Conservation (phyloP, 306 rosid species). For the Mimosa pudica region DNA sequence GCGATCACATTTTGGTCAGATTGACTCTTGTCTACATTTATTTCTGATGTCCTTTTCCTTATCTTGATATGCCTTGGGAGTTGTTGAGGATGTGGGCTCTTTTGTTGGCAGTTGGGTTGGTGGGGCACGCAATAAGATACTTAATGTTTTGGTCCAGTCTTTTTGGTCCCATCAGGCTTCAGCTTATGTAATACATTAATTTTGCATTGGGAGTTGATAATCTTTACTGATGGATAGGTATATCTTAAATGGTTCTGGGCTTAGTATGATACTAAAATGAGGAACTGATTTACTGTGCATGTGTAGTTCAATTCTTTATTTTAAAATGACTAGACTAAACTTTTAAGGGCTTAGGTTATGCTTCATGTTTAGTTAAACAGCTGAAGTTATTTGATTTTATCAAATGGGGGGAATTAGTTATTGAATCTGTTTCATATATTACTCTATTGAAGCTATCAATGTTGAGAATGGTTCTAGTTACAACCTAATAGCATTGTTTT, state of each 20-base stretch:
- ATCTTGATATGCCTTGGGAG: not conserved
- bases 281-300: not conserved
- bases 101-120: slow-evolving; percentile 14
- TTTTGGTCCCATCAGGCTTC: not conserved
- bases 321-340: not conserved
- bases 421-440: not conserved
- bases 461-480: not conserved
- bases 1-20: not conserved
- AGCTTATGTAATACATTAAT: not conserved
- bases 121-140: not conserved
- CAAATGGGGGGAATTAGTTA: not conserved
- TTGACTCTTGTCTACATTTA: slow-evolving; percentile 6
- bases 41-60: slow-evolving; percentile 9
- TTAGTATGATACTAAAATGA: not conserved
- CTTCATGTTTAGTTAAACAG: not conserved
- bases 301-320: not conserved
- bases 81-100: not conserved
- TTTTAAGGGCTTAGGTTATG: not conserved
- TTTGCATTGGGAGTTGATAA: not conserved
- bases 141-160: slow-evolving; percentile 1
- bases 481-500: not conserved
- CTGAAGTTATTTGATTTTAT: not conserved
- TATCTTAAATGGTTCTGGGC: not conserved
- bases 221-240: not conserved
- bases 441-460: not conserved